Percentiles rank a stretch among this genome's conserved stretches.
These are phyloP conservation scores for Spergularia marina DNA, from an alignment of 148 eudicot genomes.

Conservation along the genomic window DNA sequence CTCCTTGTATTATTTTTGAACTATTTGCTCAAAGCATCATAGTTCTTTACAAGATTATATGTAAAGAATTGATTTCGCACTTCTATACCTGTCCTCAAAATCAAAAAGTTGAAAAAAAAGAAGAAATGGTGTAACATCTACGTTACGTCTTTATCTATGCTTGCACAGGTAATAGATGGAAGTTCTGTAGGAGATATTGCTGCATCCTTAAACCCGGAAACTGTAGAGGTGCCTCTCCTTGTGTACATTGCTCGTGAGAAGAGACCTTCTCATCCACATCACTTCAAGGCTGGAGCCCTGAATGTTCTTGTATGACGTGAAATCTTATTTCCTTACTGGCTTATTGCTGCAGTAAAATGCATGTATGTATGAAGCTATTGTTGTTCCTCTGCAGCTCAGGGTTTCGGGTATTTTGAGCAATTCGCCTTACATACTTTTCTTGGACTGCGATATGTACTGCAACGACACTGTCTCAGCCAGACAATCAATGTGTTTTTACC, in stretches of 20 bases:
- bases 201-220: neutral
- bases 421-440: conserved; percentile 47
- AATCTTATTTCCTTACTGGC: neutral
- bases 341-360: neutral
- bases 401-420: conserved; percentile 63
- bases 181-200: conserved; percentile 13
- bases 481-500: conserved; percentile 83
- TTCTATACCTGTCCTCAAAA: too few relatives aligned
- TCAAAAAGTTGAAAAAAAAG: too few relatives aligned
- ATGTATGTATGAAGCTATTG: neutral
- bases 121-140: neutral
- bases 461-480: conserved; percentile 59
- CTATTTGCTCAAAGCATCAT: too few relatives aligned
- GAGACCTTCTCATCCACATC: conserved; percentile 46
- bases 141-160: neutral
- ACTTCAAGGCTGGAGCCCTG: conserved; percentile 68
- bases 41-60: too few relatives aligned
- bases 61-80: too few relatives aligned
- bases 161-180: conserved; percentile 34
- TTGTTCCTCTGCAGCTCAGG: conserved; percentile 45
- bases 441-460: conserved; percentile 82
- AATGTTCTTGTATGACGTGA: conserved; percentile 47
- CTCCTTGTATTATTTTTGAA: too few relatives aligned
- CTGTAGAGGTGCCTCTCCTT: conserved; percentile 40
- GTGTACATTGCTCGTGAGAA: conserved; percentile 60